Evolutionary conservation across 257 asterid genomes (phyloP).

Genomic region (Nicotiana undulata): DNA sequence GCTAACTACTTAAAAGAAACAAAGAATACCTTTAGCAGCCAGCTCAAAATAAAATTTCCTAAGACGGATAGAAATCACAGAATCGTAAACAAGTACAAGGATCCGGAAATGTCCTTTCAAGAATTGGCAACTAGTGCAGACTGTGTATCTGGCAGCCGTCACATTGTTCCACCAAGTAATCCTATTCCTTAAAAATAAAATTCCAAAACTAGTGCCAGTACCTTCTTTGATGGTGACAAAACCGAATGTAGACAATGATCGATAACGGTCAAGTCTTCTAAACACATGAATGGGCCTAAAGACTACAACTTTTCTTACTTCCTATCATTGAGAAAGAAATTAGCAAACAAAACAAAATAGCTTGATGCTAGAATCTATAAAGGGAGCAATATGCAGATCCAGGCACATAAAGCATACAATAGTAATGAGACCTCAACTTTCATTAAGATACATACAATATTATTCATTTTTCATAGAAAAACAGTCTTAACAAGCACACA

Average conservation of each 20-base stretch:
- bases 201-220: neutral
- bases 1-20: neutral
- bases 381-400: neutral
- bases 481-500: neutral
- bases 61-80: neutral
- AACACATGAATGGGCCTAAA: neutral
- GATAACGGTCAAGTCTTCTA: neutral
- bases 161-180: neutral
- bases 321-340: neutral
- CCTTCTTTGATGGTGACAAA: neutral
- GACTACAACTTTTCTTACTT: neutral
- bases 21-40: neutral
- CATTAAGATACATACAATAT: neutral
- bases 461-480: neutral
- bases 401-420: neutral
- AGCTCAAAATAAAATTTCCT: neutral
- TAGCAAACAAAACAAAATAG: neutral
- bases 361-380: neutral
- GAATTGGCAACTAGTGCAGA: neutral
- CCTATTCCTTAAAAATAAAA: neutral
- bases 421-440: neutral
- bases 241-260: neutral
- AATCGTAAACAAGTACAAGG: neutral
- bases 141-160: neutral
- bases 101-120: neutral